These are phyloP conservation scores for Jimgerdemannia flammicorona DNA, from an alignment of 192 early-diverging fungal species.

Conservation along the genomic window DNA sequence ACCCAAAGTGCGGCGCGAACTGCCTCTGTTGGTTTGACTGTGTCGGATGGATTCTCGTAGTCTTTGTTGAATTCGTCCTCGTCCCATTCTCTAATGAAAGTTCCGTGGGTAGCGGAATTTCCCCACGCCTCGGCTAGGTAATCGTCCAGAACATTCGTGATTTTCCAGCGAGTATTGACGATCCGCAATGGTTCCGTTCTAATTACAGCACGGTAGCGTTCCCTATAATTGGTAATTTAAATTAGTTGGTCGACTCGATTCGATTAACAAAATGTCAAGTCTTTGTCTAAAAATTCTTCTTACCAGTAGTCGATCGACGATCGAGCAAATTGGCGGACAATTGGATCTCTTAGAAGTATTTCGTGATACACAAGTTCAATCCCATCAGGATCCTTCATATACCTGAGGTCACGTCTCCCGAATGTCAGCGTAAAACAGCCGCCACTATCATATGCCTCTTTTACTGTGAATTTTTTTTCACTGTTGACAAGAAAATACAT, in stretches of 20 bases:
- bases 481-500: not conserved
- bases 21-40: not conserved
- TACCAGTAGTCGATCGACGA: not conserved
- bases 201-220: not conserved
- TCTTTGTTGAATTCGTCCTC: not conserved
- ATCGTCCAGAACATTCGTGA: not conserved
- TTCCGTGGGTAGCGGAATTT: not conserved
- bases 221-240: not conserved
- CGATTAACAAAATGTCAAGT: too few relatives aligned
- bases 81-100: not conserved
- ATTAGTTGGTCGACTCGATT: not conserved
- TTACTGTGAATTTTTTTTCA: not conserved
- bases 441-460: not conserved
- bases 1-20: not conserved
- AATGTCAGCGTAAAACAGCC: not conserved
- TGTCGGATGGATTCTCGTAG: not conserved
- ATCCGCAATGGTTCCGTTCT: not conserved
- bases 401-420: not conserved
- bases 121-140: not conserved
- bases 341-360: not conserved
- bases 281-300: not conserved
- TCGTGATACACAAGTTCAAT: not conserved
- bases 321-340: not conserved
- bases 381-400: not conserved
- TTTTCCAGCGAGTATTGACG: not conserved